Percentiles rank a stretch among this genome's conserved stretches.
Conservation (phyloP, 306 rosid species). For the Astragalus membranaceus region DNA sequence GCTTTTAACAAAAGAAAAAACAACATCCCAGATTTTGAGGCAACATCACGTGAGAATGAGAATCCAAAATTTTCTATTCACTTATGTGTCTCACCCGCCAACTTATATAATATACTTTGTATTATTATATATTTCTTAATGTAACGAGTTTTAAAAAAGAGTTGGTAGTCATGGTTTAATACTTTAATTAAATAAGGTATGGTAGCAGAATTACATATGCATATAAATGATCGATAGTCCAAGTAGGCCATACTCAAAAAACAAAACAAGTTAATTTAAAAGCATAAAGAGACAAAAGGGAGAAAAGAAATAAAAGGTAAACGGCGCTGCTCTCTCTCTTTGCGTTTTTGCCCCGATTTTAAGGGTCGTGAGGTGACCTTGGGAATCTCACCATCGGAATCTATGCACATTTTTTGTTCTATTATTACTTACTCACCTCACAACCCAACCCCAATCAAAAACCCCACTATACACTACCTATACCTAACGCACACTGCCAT, state of each 20-base stretch:
- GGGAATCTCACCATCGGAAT: slow-evolving; percentile 54
- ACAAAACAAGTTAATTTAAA: slow-evolving; percentile 12
- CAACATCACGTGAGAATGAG: slow-evolving; percentile 61
- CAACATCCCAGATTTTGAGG: slow-evolving; percentile 85
- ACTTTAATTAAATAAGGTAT: neutral
- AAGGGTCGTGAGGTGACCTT: slow-evolving; percentile 44
- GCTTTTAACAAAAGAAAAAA: slow-evolving; percentile 36
- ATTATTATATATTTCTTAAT: neutral
- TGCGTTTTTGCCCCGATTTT: slow-evolving; percentile 38
- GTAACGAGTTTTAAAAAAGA: neutral
- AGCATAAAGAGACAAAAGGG: slow-evolving; percentile 40
- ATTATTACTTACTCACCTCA: neutral
- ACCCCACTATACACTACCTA: slow-evolving; percentile 20
- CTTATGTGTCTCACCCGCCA: slow-evolving; percentile 17
- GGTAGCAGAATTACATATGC: neutral
- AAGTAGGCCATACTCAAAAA: slow-evolving; percentile 14
- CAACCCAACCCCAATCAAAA: neutral
- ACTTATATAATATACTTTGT: slow-evolving; percentile 24
- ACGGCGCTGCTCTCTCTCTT: slow-evolving; percentile 44
- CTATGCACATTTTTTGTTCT: slow-evolving; percentile 51
- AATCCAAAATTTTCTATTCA: slow-evolving; percentile 37
- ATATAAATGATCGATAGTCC: slow-evolving; percentile 4
- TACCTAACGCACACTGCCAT: slow-evolving; percentile 11
- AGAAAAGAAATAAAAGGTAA: slow-evolving; percentile 20
- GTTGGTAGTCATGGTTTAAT: slow-evolving; percentile 12